Percentiles rank a stretch among this genome's conserved stretches.
phyloP scores from a whole-genome alignment of 2,329 filamentous ascomycete species.

The Lizonia empirigonia region DNA sequence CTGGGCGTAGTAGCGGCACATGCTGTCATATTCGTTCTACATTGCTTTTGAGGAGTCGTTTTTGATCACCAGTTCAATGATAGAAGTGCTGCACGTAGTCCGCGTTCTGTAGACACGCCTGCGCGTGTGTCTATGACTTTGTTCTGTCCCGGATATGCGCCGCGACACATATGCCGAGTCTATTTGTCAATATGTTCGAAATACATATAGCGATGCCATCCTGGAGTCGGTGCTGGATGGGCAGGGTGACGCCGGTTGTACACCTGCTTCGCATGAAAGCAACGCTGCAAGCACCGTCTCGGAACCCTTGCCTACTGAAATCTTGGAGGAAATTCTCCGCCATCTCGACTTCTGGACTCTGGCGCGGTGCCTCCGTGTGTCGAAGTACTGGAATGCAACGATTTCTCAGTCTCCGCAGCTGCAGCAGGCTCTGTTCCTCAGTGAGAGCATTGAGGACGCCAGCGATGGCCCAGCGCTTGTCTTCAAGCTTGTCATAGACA shows the following conservation, averaged over 20 bases:
- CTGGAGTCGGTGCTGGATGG: conserved; percentile 9
- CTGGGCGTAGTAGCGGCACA: conserved; percentile 17
- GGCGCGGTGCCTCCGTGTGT: conserved; percentile 16
- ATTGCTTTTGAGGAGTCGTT: not conserved
- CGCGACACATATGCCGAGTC: conserved; percentile 13
- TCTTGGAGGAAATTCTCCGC: conserved; percentile 8
- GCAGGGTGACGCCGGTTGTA: conserved; percentile 11
- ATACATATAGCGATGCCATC: conserved; percentile 8
- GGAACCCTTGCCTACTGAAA: conserved; percentile 14
- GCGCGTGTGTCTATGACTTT: conserved; percentile 7
- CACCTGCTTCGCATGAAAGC: conserved; percentile 5
- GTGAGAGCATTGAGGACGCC: not conserved
- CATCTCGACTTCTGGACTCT: conserved; percentile 17
- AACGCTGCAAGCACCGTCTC: not conserved
- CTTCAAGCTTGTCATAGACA: conserved; percentile 19
- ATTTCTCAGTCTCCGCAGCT: conserved; percentile 14
- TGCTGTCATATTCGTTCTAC: conserved; percentile 11
- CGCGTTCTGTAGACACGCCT: conserved; percentile 14
- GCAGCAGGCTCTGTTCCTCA: conserved; percentile 15
- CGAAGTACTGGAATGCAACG: conserved; percentile 10
- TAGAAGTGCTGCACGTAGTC: conserved; percentile 7
- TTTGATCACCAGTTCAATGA: conserved; percentile 5
- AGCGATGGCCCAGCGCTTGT: conserved; percentile 11
- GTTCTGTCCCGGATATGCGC: conserved; percentile 10
- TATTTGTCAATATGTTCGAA: conserved; percentile 11